Evolutionary conservation across 495 filamentous ascomycete species (phyloP), one percentile per base, ranked within the genome.

Genomic region (Penicillium herquei): DNA sequence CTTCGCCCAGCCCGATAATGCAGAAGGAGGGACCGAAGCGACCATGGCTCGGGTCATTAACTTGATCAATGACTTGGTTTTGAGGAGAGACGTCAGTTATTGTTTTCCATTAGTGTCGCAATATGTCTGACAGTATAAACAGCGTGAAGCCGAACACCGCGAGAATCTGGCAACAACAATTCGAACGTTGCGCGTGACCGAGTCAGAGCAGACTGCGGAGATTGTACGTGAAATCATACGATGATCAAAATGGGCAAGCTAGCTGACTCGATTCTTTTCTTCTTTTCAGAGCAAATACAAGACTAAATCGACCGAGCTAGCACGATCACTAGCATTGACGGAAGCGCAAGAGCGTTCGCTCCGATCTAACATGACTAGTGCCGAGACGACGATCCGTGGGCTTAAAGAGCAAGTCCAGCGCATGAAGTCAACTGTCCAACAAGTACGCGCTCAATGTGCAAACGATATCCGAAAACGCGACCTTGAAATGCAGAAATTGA

Each of bases 391-490:
- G 1, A 78, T 88, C 18, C 81, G 85, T 49, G 77, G 75, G 13
- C 76, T 96, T 39, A 88, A 89, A 56, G 92, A 96, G 30, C 91
- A 98, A 65, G 80, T 90, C 43, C 81, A 81, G 35, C 82, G 88
- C 26, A 81, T 91, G 66, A 95, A 92, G 68, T 81, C 81, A 0
- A 80, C 87, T 8, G 80, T 96, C 1, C 79, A 84, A 35, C 93
- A 98, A 66, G 90, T 95, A 11, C 82, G 92, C 40, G 82, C 86
- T 6, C 86, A 93, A 62, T 96, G 91, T 69, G 89, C 90, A 33
- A 97, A 91, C 64, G 94, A 98, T 62, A 81, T 98, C 11, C 86
- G 94, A 53, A 93, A 96, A 64, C 84, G 93, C 10, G 94, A 98
- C 63, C 77, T 91, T 41, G 88, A 96, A 72, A 85, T 98, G 49